Conservation (phyloP, 2,329 filamentous ascomycete genomes). For the Cercospora sp. region DNA sequence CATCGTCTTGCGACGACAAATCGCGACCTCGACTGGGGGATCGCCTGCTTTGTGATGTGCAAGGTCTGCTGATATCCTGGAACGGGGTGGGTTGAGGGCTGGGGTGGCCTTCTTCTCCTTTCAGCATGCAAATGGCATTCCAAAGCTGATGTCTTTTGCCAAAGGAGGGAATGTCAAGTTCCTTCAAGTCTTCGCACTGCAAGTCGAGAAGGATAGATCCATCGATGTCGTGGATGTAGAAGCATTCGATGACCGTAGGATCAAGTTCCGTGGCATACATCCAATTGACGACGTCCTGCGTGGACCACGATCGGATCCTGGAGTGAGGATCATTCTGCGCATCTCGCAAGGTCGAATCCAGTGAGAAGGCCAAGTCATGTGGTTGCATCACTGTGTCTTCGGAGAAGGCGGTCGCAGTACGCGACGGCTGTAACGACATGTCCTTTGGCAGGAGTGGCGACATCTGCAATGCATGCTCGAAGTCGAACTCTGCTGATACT, state of each 20-base stretch:
- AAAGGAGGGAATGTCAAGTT: constrained; percentile 78
- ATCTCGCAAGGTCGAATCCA: constrained; percentile 29
- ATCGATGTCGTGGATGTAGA: constrained; percentile 89
- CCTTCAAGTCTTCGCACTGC: constrained; percentile 83
- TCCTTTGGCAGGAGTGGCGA: constrained; percentile 72
- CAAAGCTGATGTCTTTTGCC: constrained; percentile 77
- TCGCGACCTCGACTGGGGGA: constrained; percentile 29
- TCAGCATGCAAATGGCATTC: constrained; percentile 73
- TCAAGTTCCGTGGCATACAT: constrained; percentile 85
- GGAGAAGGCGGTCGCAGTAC: constrained; percentile 46
- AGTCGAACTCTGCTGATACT: constrained; percentile 55
- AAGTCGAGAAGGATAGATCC: constrained; percentile 85
- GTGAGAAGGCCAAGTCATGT: constrained; percentile 33
- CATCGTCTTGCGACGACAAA: constrained; percentile 29
- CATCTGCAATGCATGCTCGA: constrained; percentile 61
- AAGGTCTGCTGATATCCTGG: constrained; percentile 50
- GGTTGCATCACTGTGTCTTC: constrained; percentile 36
- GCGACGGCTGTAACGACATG: constrained; percentile 39
- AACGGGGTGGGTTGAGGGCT: constrained; percentile 51
- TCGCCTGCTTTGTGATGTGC: constrained; percentile 37
- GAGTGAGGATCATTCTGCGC: constrained; percentile 23
- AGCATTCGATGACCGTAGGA: constrained; percentile 72
- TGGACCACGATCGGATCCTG: constrained; percentile 64
- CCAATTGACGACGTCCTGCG: constrained; percentile 77
- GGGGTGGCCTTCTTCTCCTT: constrained; percentile 48